Base-by-base conservation (phyloP, 768 basidiomycete genomes). In the Leucogyrophana mollusca region DNA sequence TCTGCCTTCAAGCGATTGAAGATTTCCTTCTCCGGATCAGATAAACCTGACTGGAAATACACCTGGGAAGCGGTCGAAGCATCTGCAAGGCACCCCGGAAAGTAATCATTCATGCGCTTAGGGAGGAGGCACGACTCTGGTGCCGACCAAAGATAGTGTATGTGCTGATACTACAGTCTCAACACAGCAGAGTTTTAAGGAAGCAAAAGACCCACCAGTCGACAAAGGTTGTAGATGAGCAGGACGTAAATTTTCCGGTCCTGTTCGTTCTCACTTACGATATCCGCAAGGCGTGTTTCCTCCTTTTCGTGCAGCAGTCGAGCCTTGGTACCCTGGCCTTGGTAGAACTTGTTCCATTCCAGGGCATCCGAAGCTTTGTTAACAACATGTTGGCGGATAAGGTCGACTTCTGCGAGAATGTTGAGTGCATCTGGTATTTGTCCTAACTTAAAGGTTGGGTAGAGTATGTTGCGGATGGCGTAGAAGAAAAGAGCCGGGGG, bases 391-490 rank as follows among this genome's bases (percentile, higher is more conserved):
- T 34, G 55, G 18, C 62, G 56, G n/a, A 56, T 54, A 0, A 34
- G 43, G 32, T 67, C 65, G 30, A 67, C 20, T 9, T 40, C 25
- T 2, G 55, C 21, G 17, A 65, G 54, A 24, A 56, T 46, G 34
- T 65, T 42, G 20, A 66, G 53, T 32, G 66, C 25, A 25, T 62
- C 65, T 4, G 65, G 60, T 14, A 65, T 57, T 41, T 65, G 64
- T 4, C 62, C 65, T 9, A 65, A 5, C 10, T 65, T 56, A 37
- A 65, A 60, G n/a, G 46, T 41, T 3, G 65, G 64, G 0, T 16
- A 52, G 9, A 67, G 55, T 22, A 65, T 62, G 45, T 65, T 65
- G 38, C 58, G 62, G 4, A 49, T 59, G 4, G 47, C 46, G 37
- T 65, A 65, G 45, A 65, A 57, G 20, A 62, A 22, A 39, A 65